Base-by-base conservation (phyloP, 768 basidiomycete species). In the Leucogyrophana mollusca region DNA sequence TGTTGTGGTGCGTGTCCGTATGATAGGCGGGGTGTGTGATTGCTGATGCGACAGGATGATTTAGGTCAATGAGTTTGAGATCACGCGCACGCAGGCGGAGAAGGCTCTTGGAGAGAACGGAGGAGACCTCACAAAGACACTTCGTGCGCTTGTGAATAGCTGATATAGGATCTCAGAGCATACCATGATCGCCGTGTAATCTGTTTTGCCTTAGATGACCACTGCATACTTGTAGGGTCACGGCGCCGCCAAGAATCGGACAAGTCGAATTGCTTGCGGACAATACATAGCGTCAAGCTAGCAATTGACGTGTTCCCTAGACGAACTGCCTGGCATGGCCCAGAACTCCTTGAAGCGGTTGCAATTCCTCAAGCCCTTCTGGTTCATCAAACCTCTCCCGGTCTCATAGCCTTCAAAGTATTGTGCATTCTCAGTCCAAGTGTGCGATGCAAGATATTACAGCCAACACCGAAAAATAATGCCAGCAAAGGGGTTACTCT, bases 61-160 rank as follows among this genome's bases (percentile, higher is more conserved):
- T 18, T 45, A 65, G 66, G 46, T 59, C n/a, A 56, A 56, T 20
- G 64, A 66, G 44, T 57, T 65, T 35, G 61, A 66, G 33, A 51
- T 65, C 21, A 46, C 64, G 2, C 47, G 49, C 46, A 37, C 45
- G 17, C 59, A 66, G 16, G 64, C 66, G 8, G 66, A 67, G 45
- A 66, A 57, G 38, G 57, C 49, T 6, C 53, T 65, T 37, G 45
- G 54, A 30, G 66, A 65, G 2, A 59, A 59, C 30, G 64, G 48
- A 1, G 59, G 64, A 41, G 64, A 65, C 33, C 57, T 67, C 7
- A 54, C 51, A 21, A 60, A 47, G 46, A 47, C 64, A 2, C 44
- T 65, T 41, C 64, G 57, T 17, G 56, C 48, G 13, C 57, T 65
- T 25, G 54, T 65, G 25, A 44, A 51, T 33, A 59, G 50, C 44